Evolutionary conservation across 2,329 filamentous ascomycete genomes (phyloP).

Genomic region (Colletotrichum lini): DNA sequence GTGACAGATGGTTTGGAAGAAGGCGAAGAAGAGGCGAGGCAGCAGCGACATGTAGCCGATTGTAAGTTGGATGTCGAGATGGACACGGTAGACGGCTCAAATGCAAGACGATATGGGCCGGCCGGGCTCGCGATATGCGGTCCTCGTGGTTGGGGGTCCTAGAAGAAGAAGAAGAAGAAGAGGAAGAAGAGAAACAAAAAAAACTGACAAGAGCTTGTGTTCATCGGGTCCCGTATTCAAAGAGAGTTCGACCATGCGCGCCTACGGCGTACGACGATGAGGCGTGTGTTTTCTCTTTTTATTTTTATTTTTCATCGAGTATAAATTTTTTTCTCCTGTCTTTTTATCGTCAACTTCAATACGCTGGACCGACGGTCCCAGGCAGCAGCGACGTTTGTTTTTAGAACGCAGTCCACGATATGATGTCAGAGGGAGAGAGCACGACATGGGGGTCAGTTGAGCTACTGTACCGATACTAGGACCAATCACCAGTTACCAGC

Average conservation of each 20-base stretch:
- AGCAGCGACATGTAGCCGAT: neutral
- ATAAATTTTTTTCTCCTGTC: too few relatives aligned
- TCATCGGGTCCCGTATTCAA: neutral
- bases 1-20: neutral
- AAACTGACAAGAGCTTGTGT: neutral
- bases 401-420: neutral
- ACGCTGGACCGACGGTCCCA: neutral
- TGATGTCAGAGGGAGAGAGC: neutral
- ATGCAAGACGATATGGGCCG: too few relatives aligned
- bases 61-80: neutral
- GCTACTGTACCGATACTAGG: too few relatives aligned
- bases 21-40: neutral
- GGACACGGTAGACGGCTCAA: neutral
- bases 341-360: too few relatives aligned
- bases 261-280: neutral
- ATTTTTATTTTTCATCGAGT: too few relatives aligned
- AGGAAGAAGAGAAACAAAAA: neutral
- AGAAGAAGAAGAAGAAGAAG: too few relatives aligned
- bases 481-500: too few relatives aligned
- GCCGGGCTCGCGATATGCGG: neutral
- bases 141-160: neutral
- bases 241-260: neutral
- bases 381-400: neutral
- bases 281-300: too few relatives aligned
- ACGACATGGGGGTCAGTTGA: neutral